Conservation (phyloP, 306 rosid genomes). For the Vigna trinervia region DNA sequence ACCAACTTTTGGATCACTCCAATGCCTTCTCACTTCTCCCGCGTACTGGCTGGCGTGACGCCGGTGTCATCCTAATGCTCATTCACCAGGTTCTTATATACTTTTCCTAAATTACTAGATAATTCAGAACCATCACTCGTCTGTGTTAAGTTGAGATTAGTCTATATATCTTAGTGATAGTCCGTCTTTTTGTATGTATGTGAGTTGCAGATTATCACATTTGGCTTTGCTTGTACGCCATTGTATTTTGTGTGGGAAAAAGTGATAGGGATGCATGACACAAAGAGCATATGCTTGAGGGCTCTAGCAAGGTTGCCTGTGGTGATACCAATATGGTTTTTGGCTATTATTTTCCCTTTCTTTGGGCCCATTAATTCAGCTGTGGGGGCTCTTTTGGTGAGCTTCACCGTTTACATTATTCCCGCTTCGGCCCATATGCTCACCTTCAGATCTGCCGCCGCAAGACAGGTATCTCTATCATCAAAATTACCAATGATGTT, state of each 20-base stretch:
- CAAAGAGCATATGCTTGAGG: slow-evolving; percentile 77
- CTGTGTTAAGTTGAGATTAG: not conserved
- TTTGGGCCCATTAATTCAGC: slow-evolving; percentile 94
- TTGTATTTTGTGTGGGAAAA: slow-evolving; percentile 94
- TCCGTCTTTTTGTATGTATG: not conserved
- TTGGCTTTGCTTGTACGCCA: slow-evolving; percentile 91
- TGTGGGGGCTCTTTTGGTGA: slow-evolving; percentile 89
- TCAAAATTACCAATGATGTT: too few relatives aligned
- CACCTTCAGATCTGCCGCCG: slow-evolving; percentile 73
- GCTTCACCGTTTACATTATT: slow-evolving; percentile 90
- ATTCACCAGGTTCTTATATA: slow-evolving; percentile 74
- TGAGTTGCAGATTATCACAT: slow-evolving; percentile 71
- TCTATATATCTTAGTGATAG: not conserved
- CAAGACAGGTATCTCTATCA: slow-evolving; percentile 58
- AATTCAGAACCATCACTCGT: not conserved
- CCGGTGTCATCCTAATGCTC: slow-evolving; percentile 75
- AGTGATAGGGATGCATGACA: slow-evolving; percentile 88
- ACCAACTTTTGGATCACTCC: slow-evolving; percentile 76
- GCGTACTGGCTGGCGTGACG: slow-evolving; percentile 71
- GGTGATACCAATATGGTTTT: slow-evolving; percentile 87
- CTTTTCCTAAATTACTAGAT: not conserved
- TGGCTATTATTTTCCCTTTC: slow-evolving; percentile 86
- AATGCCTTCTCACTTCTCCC: slow-evolving; percentile 89
- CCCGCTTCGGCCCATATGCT: slow-evolving; percentile 87
- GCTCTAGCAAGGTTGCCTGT: slow-evolving; percentile 85